phyloP scores from a whole-genome alignment of 1,284 basidiomycete genomes.

The Tetrapyrgos nigripes region DNA sequence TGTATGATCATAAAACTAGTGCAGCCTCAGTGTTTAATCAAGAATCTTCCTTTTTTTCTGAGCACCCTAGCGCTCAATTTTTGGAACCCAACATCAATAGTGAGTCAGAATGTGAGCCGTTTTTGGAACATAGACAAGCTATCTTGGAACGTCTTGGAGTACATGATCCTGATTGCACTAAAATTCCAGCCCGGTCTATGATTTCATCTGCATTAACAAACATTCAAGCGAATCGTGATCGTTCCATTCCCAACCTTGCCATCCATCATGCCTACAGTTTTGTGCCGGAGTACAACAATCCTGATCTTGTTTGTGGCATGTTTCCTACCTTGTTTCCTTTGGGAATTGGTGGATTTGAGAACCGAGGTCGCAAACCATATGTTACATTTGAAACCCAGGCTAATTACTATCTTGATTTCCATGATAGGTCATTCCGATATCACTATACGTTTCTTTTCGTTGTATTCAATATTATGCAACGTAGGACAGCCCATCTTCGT shows the following conservation, averaged over 20 bases:
- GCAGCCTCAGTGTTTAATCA: conserved; percentile 20
- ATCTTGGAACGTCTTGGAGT: neutral
- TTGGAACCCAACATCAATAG: neutral
- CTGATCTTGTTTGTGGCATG: conserved; percentile 31
- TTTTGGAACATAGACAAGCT: neutral
- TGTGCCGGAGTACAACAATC: conserved; percentile 32
- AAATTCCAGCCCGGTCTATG: neutral
- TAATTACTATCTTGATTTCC: conserved; percentile 20
- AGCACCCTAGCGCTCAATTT: conserved; percentile 17
- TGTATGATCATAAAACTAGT: conserved; percentile 15
- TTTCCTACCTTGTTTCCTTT: conserved; percentile 39
- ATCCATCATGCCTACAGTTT: neutral
- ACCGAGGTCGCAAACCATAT: conserved; percentile 9
- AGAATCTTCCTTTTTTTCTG: conserved; percentile 23
- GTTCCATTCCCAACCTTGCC: neutral
- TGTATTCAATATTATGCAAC: conserved; percentile 38
- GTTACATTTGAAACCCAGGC: conserved; percentile 25
- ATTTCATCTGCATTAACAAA: conserved; percentile 29
- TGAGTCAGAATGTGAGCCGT: neutral
- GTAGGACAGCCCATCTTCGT: conserved; percentile 25
- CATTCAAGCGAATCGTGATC: neutral
- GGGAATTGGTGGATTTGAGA: conserved; percentile 38
- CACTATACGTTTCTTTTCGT: conserved; percentile 39
- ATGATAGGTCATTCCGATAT: conserved; percentile 30
- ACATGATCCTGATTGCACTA: neutral